phyloP scores from a whole-genome alignment of 2,329 filamentous ascomycete species.

The Pseudogymnoascus sp. region DNA sequence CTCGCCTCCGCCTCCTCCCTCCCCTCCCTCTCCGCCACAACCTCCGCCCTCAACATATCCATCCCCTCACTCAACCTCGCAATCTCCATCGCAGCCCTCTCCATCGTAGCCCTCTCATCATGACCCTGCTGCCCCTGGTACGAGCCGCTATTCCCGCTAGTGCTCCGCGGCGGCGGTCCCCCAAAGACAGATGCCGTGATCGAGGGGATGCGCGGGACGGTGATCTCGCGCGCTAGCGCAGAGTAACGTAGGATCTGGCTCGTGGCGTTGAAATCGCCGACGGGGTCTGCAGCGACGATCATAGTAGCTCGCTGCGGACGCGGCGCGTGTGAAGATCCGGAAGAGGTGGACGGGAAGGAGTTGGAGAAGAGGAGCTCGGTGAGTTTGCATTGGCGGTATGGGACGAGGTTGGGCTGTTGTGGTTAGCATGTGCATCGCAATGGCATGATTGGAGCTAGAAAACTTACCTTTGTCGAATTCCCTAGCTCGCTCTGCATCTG shows the following conservation, averaged over 20 bases:
- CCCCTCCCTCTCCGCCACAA: conserved; percentile 61
- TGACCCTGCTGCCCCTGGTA: not conserved
- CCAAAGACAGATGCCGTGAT: conserved; percentile 61
- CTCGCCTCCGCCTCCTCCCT: conserved; percentile 65
- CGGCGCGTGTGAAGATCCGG: conserved; percentile 27
- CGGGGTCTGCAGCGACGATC: conserved; percentile 89
- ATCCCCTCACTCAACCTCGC: conserved; percentile 69
- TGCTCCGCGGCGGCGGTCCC: not conserved
- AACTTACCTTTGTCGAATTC: conserved; percentile 59
- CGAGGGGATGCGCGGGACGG: conserved; percentile 79
- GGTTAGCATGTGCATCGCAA: conserved; percentile 11
- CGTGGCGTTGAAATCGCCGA: conserved; percentile 93
- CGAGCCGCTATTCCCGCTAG: not conserved
- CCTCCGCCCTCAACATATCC: conserved; percentile 60
- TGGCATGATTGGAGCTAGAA: not conserved
- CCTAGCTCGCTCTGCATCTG: conserved; percentile 85
- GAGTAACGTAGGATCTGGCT: conserved; percentile 94
- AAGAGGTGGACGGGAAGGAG: conserved; percentile 49
- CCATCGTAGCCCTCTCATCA: conserved; percentile 62
- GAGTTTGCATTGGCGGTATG: conserved; percentile 76
- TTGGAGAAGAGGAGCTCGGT: conserved; percentile 84
- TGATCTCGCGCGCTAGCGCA: conserved; percentile 84
- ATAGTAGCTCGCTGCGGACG: conserved; percentile 84
- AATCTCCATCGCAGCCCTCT: conserved; percentile 73
- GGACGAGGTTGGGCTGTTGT: conserved; percentile 59